These are phyloP conservation scores for Plasmodium vinckei DNA, from an alignment of 169 alveolate genomes.

Conservation along the genomic window DNA sequence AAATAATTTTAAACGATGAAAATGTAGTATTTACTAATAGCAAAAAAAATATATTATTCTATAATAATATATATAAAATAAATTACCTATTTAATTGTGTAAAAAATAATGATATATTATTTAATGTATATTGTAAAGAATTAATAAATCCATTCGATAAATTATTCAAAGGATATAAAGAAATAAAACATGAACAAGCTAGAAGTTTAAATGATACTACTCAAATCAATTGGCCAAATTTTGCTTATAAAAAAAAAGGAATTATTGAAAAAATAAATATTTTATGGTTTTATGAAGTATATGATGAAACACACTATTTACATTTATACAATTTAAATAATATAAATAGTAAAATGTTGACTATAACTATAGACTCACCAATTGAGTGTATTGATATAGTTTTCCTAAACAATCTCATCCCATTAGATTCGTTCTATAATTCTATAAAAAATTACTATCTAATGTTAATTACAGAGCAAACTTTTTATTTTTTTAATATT, in stretches of 20 bases:
- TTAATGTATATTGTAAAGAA: slow-evolving; percentile 20
- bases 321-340: slow-evolving; percentile 60
- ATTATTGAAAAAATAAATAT: slow-evolving; percentile 23
- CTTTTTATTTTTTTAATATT: slow-evolving; percentile 59
- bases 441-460: slow-evolving; percentile 48
- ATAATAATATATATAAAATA: slow-evolving; percentile 40
- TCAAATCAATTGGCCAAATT: neutral
- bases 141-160: neutral
- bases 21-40: neutral
- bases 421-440: slow-evolving; percentile 57
- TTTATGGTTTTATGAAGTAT: slow-evolving; percentile 60
- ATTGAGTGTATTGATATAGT: slow-evolving; percentile 59
- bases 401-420: slow-evolving; percentile 23
- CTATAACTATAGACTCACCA: slow-evolving; percentile 32
- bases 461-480: slow-evolving; percentile 32
- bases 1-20: slow-evolving; percentile 40
- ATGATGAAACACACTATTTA: slow-evolving; percentile 21
- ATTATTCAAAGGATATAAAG: neutral
- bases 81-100: slow-evolving; percentile 26
- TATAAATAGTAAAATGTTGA: slow-evolving; percentile 20
- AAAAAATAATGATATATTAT: slow-evolving; percentile 42
- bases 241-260: slow-evolving; percentile 42
- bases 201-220: neutral
- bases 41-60: slow-evolving; percentile 31
- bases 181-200: neutral